Evolutionary conservation across 768 basidiomycete species (phyloP).

Genomic region (Mycena galericulata): DNA sequence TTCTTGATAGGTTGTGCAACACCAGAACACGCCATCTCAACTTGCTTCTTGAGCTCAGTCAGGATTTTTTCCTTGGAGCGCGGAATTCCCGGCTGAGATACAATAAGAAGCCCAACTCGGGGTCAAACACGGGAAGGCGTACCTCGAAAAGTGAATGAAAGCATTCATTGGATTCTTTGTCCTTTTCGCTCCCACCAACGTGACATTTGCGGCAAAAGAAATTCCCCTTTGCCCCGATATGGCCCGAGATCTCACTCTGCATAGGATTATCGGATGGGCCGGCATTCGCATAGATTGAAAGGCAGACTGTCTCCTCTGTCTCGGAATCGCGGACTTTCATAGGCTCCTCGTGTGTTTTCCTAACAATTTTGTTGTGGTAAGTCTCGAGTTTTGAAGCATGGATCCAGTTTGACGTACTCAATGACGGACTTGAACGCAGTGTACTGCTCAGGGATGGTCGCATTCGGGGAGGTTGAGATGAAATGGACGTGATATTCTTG

Average conservation of each 20-base stretch:
- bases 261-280: slow-evolving; percentile 53
- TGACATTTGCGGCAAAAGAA: slow-evolving; percentile 53
- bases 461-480: slow-evolving; percentile 52
- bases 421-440: slow-evolving; percentile 46
- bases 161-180: slow-evolving; percentile 47
- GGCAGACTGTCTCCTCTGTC: slow-evolving; percentile 31
- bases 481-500: slow-evolving; percentile 54
- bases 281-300: slow-evolving; percentile 45
- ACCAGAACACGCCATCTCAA: slow-evolving; percentile 46
- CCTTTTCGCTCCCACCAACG: slow-evolving; percentile 48
- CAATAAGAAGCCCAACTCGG: too few species aligned
- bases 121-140: not conserved
- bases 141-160: slow-evolving; percentile 50
- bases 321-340: slow-evolving; percentile 45
- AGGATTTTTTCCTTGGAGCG: slow-evolving; percentile 40
- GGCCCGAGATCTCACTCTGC: slow-evolving; percentile 51
- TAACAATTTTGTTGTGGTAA: not conserved
- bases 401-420: slow-evolving; percentile 39
- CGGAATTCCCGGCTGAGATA: slow-evolving; percentile 37
- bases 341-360: slow-evolving; percentile 44
- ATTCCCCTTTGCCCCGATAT: slow-evolving; percentile 56
- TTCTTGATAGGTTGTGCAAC: slow-evolving; percentile 42
- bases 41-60: slow-evolving; percentile 43
- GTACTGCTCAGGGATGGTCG: slow-evolving; percentile 52
- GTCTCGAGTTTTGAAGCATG: slow-evolving; percentile 29